Evolutionary conservation across 2,329 filamentous ascomycete species (phyloP), one percentile per base, ranked within the genome.

Genomic region (Aureobasidium lini): DNA sequence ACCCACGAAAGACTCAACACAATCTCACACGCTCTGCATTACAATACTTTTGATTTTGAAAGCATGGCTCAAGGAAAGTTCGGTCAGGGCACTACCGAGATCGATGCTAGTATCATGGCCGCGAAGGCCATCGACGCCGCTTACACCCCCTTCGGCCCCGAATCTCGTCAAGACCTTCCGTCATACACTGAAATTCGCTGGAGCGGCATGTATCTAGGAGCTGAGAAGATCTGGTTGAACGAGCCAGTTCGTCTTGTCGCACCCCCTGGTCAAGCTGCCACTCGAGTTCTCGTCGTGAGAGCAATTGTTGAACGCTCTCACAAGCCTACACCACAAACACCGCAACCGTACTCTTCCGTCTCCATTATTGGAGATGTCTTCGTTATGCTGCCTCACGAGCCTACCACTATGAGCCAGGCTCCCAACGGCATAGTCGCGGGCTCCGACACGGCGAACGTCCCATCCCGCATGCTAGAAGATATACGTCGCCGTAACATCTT

Each of bases 201-300:
- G 68, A 79, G 79, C 60, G 80, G 79, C 34, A 72, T 84, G 52
- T 84, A 76, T 66, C 68, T 84, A 0, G 82, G 82, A 6, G 81
- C 78, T 1, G 82, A 85, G 65, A 84, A 84, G 68, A 74, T 84
- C 23, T 84, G 81, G 79, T 69, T 77, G 18, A 80, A 81, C n/a
- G 82, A 85, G 48, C 75, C 80, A 1, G 73, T 84, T 13, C 79
- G 82, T n/a, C 69, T 84, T 5, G 71, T 73, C 6, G 69, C 73
- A 13, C 37, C 47, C 10, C 9, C 32, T 1, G 47, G 46, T 11
- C 73, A 71, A n/a, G 69, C 70, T 1, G 75, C 75, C 16, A 75
- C 75, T 32, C 76, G 81, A 46, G 72, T 84, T 37, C 71, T 84
- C 63, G 74, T 79, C 32, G 62, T 80, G 10, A 73, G 71, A 32